Evolutionary conservation across 768 basidiomycete genomes (phyloP).

Genomic region (Xerocomellus intermedius): DNA sequence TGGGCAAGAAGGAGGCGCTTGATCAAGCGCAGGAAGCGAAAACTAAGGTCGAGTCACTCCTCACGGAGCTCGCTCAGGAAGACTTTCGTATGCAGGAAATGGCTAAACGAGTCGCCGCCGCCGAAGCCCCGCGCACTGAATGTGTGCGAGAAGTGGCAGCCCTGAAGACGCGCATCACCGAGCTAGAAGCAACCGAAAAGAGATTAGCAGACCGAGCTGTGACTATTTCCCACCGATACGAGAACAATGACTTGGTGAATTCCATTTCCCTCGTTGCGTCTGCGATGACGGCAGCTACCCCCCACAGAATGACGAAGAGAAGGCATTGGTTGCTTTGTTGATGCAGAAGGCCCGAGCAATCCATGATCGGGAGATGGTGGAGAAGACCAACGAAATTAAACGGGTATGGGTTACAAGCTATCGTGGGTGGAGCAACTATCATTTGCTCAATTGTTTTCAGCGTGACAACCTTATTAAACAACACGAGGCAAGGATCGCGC

Average conservation of each 20-base stretch:
- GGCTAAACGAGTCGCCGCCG: constrained; percentile 20
- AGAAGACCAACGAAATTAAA: constrained; percentile 56
- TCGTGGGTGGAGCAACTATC: constrained; percentile 5
- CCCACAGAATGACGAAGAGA: constrained; percentile 48
- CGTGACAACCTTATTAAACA: constrained; percentile 47
- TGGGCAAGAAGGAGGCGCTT: constrained; percentile 18
- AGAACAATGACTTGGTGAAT: constrained; percentile 47
- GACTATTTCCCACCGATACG: constrained; percentile 39
- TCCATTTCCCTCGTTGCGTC: background rate
- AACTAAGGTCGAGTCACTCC: constrained; percentile 19
- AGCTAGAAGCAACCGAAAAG: constrained; percentile 31
- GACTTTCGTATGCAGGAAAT: constrained; percentile 22
- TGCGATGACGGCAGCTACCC: constrained; percentile 14
- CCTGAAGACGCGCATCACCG: constrained; percentile 20
- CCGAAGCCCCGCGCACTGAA: constrained; percentile 23
- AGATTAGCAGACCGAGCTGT: constrained; percentile 27
- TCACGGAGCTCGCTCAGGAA: constrained; percentile 21
- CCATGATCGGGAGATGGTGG: constrained; percentile 52
- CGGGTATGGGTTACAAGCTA: constrained; percentile 36
- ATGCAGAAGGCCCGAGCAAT: constrained; percentile 44
- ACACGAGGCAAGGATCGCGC: constrained; percentile 43
- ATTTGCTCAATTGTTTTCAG: constrained; percentile 29
- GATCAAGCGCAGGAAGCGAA: constrained; percentile 20
- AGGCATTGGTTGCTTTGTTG: constrained; percentile 45
- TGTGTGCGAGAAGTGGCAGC: constrained; percentile 29